These are phyloP conservation scores for Neurospora sp. DNA, from an alignment of 495 filamentous ascomycete species.

Conservation along the genomic window DNA sequence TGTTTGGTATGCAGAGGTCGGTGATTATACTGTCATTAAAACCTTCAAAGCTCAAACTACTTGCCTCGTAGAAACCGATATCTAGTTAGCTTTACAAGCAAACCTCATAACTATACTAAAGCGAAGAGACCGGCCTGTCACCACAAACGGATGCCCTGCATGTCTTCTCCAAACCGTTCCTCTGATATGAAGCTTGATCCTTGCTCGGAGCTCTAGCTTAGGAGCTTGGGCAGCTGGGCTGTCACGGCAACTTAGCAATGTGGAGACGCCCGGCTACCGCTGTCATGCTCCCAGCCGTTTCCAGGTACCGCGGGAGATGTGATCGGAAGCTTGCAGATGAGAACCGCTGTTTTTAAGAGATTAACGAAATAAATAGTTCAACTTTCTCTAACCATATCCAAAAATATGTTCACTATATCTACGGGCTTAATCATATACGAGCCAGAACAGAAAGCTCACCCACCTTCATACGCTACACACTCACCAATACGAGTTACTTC, in stretches of 20 bases:
- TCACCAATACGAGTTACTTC: not conserved
- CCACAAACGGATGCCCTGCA: not conserved
- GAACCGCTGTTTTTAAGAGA: not conserved
- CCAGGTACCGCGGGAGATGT: not conserved
- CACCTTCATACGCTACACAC: not conserved
- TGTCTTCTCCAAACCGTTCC: not conserved
- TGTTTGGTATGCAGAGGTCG: not conserved
- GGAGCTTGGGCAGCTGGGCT: not conserved
- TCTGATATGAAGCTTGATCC: not conserved
- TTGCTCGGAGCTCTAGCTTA: not conserved
- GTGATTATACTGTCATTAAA: not conserved
- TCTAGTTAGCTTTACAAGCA: not conserved
- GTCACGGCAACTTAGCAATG: not conserved
- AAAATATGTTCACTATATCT: not conserved
- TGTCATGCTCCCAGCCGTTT: not conserved
- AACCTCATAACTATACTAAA: not conserved
- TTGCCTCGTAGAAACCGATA: not conserved
- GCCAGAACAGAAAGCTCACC: not conserved
- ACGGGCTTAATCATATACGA: not conserved
- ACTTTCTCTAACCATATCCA: not conserved
- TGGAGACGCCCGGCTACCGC: not conserved
- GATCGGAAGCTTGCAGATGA: not conserved
- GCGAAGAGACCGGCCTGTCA: not conserved
- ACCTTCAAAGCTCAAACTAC: not conserved
- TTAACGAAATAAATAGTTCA: not conserved